These are phyloP conservation scores for Monosporozyma unispora DNA, from an alignment of 805 yeast genomes.

Conservation along the genomic window DNA sequence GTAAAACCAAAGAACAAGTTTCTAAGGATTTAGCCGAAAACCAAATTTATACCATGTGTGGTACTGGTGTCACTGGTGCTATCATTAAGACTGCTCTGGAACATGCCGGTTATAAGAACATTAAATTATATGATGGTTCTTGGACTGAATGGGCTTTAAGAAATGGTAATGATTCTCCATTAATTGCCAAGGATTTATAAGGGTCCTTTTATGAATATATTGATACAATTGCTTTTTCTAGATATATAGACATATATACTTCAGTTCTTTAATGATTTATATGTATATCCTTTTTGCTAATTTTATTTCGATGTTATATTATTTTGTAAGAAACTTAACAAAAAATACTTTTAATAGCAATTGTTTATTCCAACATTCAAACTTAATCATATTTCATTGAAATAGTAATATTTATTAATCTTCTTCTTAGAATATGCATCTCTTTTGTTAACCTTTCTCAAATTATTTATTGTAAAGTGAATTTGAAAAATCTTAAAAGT, in stretches of 20 bases:
- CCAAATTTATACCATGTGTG: slow-evolving; percentile 57
- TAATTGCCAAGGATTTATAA: slow-evolving; percentile 18
- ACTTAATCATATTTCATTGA: neutral
- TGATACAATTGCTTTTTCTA: neutral
- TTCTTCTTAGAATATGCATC: neutral
- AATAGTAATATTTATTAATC: too few species aligned
- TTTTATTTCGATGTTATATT: too few species aligned
- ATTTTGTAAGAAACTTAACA: too few species aligned
- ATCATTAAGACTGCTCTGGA: slow-evolving; percentile 70
- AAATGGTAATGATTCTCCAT: slow-evolving; percentile 10
- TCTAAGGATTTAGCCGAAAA: slow-evolving; percentile 15
- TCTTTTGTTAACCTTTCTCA: too few species aligned
- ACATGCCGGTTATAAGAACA: slow-evolving; percentile 38
- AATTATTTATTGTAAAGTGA: too few species aligned
- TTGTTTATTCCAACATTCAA: too few species aligned
- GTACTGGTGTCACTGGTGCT: slow-evolving; percentile 94
- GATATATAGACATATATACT: neutral
- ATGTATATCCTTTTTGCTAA: too few species aligned
- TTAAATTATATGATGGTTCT: slow-evolving; percentile 73
- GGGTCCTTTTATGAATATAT: neutral
- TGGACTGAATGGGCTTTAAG: slow-evolving; percentile 47
- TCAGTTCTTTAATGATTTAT: neutral
- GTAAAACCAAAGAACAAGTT: neutral
- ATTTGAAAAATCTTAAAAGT: neutral
- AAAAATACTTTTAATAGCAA: too few species aligned